Percentiles rank a stretch among this genome's conserved stretches.
Evolutionary conservation across 2,329 filamentous ascomycete species (phyloP).

Genomic region (Exophiala phaeomuriformis): DNA sequence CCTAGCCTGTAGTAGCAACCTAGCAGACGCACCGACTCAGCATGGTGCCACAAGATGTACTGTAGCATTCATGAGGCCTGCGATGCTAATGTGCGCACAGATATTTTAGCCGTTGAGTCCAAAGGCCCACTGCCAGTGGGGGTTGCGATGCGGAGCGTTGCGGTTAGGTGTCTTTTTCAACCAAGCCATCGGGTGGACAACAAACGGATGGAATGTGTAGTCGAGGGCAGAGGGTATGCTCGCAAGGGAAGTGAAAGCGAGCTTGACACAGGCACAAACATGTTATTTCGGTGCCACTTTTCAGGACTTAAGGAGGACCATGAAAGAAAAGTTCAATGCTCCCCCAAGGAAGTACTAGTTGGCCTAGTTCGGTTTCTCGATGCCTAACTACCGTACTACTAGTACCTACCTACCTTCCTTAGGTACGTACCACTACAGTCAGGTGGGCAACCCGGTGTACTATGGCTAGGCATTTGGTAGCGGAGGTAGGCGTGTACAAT

Average conservation of each 20-base stretch:
- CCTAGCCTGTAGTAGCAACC: not conserved
- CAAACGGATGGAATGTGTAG: conserved; percentile 1
- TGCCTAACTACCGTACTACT: too few species aligned
- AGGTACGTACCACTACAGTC: too few species aligned
- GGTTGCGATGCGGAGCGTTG: not conserved
- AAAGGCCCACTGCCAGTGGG: not conserved
- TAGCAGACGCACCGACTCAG: not conserved
- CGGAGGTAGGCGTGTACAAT: too few species aligned
- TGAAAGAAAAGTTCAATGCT: too few species aligned
- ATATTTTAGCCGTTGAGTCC: not conserved
- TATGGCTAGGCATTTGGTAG: too few species aligned
- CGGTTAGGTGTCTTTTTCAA: not conserved
- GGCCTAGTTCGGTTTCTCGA: too few species aligned
- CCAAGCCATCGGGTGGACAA: not conserved
- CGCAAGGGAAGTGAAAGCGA: not conserved
- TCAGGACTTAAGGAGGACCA: not conserved
- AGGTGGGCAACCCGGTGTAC: too few species aligned
- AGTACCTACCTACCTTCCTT: too few species aligned
- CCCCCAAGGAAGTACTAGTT: too few species aligned
- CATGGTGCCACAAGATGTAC: not conserved
- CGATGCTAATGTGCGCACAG: not conserved
- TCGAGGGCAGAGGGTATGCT: not conserved
- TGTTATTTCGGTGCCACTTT: not conserved
- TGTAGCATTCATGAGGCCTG: not conserved
- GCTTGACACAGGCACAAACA: not conserved